phyloP scores from a whole-genome alignment of 108 stramenopile species.

The Cyclotella choctawhatcheeana region DNA sequence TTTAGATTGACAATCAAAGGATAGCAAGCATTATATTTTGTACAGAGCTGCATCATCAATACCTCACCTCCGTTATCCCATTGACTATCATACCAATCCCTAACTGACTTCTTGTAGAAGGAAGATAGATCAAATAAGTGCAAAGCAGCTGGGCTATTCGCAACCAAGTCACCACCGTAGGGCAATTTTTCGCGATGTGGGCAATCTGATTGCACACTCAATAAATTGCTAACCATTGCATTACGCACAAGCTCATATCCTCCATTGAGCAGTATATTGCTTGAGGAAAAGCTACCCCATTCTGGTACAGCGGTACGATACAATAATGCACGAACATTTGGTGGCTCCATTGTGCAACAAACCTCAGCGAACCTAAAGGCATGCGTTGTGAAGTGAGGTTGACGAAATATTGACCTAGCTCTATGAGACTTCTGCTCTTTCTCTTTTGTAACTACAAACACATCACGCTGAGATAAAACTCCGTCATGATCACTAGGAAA shows the following conservation, averaged over 20 bases:
- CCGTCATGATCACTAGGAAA: slow-evolving; percentile 39
- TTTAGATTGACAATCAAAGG: too few relatives aligned
- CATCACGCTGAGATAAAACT: slow-evolving; percentile 27
- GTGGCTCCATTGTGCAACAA: slow-evolving; percentile 35
- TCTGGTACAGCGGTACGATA: slow-evolving; percentile 36
- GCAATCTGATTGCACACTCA: slow-evolving; percentile 59
- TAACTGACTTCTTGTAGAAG: slow-evolving; percentile 51
- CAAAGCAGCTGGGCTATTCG: slow-evolving; percentile 35
- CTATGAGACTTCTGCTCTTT: too few relatives aligned
- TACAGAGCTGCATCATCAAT: too few relatives aligned
- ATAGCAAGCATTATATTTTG: too few relatives aligned
- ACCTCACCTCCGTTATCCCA: slow-evolving; percentile 53
- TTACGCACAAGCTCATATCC: slow-evolving; percentile 45
- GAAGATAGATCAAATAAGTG: slow-evolving; percentile 49
- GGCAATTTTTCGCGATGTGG: slow-evolving; percentile 60
- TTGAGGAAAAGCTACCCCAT: slow-evolving; percentile 31
- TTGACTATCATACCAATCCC: slow-evolving; percentile 47
- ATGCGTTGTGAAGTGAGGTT: slow-evolving; percentile 46
- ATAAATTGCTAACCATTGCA: slow-evolving; percentile 46
- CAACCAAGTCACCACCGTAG: slow-evolving; percentile 53
- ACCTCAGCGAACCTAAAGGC: slow-evolving; percentile 44
- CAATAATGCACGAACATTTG: slow-evolving; percentile 21
- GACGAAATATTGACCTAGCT: slow-evolving; percentile 20
- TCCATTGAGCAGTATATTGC: slow-evolving; percentile 34
- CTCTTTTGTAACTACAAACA: slow-evolving; percentile 19